Percentiles rank a stretch among this genome's conserved stretches.
These are phyloP conservation scores for Volvox carteri DNA, from an alignment of 163 green algal genomes.

Conservation along the genomic window DNA sequence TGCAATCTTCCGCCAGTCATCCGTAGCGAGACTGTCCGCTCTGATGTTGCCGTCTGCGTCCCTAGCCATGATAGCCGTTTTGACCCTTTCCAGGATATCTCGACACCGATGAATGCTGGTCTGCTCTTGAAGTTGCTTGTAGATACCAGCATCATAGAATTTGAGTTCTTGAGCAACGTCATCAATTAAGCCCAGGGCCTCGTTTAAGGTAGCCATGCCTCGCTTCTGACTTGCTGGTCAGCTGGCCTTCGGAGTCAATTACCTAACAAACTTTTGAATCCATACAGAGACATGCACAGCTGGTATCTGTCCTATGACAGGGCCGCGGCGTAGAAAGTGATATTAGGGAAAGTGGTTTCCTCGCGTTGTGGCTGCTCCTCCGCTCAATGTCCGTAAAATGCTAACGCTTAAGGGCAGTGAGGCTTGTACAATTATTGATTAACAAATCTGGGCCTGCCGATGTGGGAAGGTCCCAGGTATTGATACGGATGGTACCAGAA, in stretches of 20 bases:
- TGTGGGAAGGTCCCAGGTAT: no score
- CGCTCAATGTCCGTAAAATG: no score
- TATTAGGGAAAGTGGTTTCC: no score
- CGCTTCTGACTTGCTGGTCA: neutral
- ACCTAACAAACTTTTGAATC: neutral
- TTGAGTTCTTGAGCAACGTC: neutral
- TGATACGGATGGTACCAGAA: no score
- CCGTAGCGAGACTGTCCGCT: neutral
- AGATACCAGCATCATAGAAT: neutral
- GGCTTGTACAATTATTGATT: no score
- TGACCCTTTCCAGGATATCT: neutral
- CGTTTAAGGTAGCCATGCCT: neutral
- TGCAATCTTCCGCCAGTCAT: slow-evolving; percentile 7
- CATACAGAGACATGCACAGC: no score
- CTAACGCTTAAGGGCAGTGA: no score
- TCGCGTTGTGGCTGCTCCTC: no score
- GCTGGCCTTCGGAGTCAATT: neutral
- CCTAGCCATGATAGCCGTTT: neutral
- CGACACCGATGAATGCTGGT: neutral
- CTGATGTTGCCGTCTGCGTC: neutral
- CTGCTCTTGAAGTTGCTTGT: slow-evolving; percentile 16
- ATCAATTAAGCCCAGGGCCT: neutral
- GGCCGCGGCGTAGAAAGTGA: no score
- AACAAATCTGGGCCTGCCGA: no score
- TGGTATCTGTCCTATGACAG: no score